These are phyloP conservation scores for Macadamia tetraphylla DNA, from an alignment of 164 flowering plant species.

Conservation along the genomic window DNA sequence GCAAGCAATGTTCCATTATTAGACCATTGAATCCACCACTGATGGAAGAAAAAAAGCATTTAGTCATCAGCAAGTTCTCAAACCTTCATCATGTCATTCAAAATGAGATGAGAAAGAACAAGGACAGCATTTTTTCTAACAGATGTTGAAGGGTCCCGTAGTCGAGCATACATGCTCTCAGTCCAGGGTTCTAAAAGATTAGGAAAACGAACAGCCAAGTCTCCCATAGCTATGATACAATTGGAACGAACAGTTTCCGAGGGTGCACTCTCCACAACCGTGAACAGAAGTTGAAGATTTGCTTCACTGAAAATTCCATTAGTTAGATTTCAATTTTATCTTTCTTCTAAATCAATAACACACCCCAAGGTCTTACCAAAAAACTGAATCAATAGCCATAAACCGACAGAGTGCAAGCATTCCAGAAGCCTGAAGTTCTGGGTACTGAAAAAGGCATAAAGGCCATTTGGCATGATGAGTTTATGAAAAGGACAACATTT, in stretches of 20 bases:
- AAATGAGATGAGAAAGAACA: constrained; percentile 96
- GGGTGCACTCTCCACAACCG: constrained; percentile 81
- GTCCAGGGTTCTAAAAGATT: constrained; percentile 99
- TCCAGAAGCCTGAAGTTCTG: constrained; percentile 82
- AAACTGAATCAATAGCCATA: constrained; percentile 89
- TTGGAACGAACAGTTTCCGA: constrained; percentile 93
- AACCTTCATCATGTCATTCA: constrained; percentile 99
- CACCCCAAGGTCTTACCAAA: constrained; percentile 51
- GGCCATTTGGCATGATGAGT: constrained; percentile 9
- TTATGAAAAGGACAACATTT: neutral
- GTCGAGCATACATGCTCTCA: constrained; percentile 87
- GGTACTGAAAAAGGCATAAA: constrained; percentile 43
- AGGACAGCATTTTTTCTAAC: constrained; percentile 94
- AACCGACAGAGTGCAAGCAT: constrained; percentile 90
- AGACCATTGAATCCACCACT: neutral
- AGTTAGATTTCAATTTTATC: constrained; percentile 5
- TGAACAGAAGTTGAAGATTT: constrained; percentile 97
- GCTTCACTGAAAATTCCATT: constrained; percentile 52
- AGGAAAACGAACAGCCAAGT: constrained; percentile 96
- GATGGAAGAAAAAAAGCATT: constrained; percentile 6
- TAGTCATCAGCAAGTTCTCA: constrained; percentile 9
- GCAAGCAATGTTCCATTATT: constrained; percentile 11
- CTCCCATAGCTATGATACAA: constrained; percentile 92
- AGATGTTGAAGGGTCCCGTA: constrained; percentile 69
- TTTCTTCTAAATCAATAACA: neutral